These are phyloP conservation scores for Angophora floribunda DNA, from an alignment of 345 rosid species.

Conservation along the genomic window DNA sequence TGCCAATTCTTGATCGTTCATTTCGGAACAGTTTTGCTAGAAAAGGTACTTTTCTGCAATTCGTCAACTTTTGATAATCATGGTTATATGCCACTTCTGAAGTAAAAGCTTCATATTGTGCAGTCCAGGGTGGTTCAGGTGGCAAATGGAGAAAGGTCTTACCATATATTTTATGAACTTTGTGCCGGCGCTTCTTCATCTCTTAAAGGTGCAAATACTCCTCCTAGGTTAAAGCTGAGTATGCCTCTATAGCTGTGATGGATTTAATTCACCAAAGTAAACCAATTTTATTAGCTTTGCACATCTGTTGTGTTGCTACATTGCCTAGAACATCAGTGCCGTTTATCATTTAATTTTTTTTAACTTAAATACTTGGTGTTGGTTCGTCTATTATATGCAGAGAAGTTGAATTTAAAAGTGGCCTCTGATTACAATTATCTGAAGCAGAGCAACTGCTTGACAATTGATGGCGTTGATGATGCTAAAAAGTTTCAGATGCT, in stretches of 20 bases:
- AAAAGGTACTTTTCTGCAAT: constrained; percentile 60
- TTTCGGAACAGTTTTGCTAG: constrained; percentile 54
- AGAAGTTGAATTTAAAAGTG: constrained; percentile 59
- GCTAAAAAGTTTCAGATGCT: constrained; percentile 56
- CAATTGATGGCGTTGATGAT: constrained; percentile 70
- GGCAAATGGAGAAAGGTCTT: constrained; percentile 83
- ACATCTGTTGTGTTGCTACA: background rate
- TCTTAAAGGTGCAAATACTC: constrained; percentile 54
- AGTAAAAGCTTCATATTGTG: constrained; percentile 17
- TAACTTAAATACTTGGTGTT: background rate
- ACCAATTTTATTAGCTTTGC: background rate
- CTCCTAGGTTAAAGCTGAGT: background rate
- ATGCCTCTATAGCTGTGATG: background rate
- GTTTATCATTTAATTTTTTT: background rate
- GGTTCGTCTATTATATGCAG: constrained; percentile 30
- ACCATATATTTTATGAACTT: constrained; percentile 82
- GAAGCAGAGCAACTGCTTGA: constrained; percentile 78
- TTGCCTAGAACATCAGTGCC: background rate
- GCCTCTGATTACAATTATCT: constrained; percentile 82
- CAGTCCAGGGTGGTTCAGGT: constrained; percentile 97
- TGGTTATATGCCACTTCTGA: constrained; percentile 15
- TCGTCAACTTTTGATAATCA: background rate
- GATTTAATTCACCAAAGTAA: background rate
- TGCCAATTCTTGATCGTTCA: background rate
- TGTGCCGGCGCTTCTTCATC: constrained; percentile 87